Evolutionary conservation across 164 flowering plant genomes (phyloP).

Genomic region (Pachysandra terminalis): DNA sequence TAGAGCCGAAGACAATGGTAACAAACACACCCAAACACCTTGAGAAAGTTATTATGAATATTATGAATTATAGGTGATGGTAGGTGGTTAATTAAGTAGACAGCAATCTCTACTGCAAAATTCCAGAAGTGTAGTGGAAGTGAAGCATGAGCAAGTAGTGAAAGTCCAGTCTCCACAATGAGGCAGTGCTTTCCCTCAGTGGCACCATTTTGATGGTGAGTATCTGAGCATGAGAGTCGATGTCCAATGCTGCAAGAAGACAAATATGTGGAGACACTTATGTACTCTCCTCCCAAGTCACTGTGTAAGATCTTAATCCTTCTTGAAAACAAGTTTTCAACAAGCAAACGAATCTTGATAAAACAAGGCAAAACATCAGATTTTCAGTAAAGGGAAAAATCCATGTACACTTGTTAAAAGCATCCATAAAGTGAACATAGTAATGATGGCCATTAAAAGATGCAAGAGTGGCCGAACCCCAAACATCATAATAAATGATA

Average conservation of each 20-base stretch:
- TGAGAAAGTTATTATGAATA: background rate
- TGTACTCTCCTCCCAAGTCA: background rate
- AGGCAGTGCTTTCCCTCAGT: background rate
- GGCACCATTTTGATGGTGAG: background rate
- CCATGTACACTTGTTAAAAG: background rate
- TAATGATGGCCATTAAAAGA: background rate
- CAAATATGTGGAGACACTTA: background rate
- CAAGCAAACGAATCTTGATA: background rate
- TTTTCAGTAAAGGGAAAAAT: background rate
- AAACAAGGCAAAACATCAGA: background rate
- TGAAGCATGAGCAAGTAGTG: background rate
- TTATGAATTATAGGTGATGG: background rate
- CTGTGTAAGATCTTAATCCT: background rate
- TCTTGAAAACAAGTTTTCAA: background rate
- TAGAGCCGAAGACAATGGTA: slow-evolving; percentile 9
- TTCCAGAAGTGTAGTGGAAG: background rate
- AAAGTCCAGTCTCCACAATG: background rate
- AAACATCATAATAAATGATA: background rate
- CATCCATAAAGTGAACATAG: background rate
- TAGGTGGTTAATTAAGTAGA: background rate
- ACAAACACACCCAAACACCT: slow-evolving; percentile 7
- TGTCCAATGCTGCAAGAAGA: background rate
- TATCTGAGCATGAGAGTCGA: background rate
- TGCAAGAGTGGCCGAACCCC: background rate
- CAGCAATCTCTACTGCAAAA: background rate